A percentile compares a stretch with the other conserved stretches of the same genome.
Evolutionary conservation across 345 rosid species (phyloP).

Genomic region (Lepidium aucheri): DNA sequence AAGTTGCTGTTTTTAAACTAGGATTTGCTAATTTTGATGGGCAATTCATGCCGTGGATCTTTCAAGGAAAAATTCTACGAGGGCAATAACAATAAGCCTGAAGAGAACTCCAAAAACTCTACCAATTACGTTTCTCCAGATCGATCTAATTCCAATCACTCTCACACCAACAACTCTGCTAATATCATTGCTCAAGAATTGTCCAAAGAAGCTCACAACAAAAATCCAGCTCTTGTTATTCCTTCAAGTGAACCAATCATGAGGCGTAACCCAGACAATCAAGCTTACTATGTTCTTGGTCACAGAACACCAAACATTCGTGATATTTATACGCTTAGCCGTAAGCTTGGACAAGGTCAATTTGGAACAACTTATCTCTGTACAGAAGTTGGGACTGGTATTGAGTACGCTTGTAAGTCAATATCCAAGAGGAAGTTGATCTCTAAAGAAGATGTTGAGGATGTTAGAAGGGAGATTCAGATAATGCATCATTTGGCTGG

Average conservation of each 20-base stretch:
- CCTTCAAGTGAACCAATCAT: slow-evolving; percentile 41
- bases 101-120: slow-evolving; percentile 33
- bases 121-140: slow-evolving; percentile 21
- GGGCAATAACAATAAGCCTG: slow-evolving; percentile 60
- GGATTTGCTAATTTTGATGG: slow-evolving; percentile 54
- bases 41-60: slow-evolving; percentile 98
- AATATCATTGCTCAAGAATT: slow-evolving; percentile 18
- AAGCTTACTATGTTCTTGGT: slow-evolving; percentile 74
- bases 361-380: slow-evolving; percentile 90
- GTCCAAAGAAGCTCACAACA: slow-evolving; percentile 28
- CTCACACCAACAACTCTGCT: slow-evolving; percentile 22
- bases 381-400: slow-evolving; percentile 47
- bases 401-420: slow-evolving; percentile 90
- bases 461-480: slow-evolving; percentile 96
- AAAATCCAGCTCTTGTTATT: slow-evolving; percentile 19
- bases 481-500: slow-evolving; percentile 99
- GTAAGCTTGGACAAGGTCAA: slow-evolving; percentile 93
- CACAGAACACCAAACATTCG: slow-evolving; percentile 81
- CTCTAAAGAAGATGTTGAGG: slow-evolving; percentile 91
- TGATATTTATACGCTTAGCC: slow-evolving; percentile 70
- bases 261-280: slow-evolving; percentile 64
- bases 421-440: slow-evolving; percentile 95
- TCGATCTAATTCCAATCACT: slow-evolving; percentile 37
- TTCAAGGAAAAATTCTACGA: slow-evolving; percentile 55
- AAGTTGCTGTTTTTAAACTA: slow-evolving; percentile 14